Conservation (phyloP, 805 yeast species). For the Candida michaelii region DNA sequence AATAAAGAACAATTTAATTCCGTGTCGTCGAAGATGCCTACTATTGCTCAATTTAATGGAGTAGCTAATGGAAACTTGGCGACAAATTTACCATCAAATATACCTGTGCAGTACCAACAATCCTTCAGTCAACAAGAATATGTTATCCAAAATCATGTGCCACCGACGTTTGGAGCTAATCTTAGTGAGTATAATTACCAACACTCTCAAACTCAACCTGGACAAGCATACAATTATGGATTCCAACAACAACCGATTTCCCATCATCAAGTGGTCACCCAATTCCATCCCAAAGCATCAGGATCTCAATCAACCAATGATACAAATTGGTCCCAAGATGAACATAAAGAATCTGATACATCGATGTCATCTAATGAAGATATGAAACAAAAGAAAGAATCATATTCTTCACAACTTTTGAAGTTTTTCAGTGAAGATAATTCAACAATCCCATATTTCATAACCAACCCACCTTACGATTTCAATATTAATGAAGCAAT, state of each 20-base stretch:
- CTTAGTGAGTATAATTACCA: conserved; percentile 22
- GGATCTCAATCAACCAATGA: conserved; percentile 43
- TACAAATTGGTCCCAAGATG: conserved; percentile 47
- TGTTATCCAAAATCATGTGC: neutral
- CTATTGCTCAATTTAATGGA: conserved; percentile 9
- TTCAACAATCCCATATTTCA: conserved; percentile 58
- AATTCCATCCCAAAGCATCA: conserved; percentile 18
- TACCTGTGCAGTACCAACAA: conserved; percentile 11
- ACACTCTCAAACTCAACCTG: conserved; percentile 18
- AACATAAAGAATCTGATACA: conserved; percentile 41
- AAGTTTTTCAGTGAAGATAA: conserved; percentile 45
- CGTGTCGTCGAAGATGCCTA: conserved; percentile 13
- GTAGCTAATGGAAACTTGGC: no score
- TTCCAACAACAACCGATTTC: conserved; percentile 11
- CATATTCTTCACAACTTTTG: conserved; percentile 39
- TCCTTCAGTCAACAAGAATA: conserved; percentile 12
- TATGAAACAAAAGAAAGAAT: conserved; percentile 29
- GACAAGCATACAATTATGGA: conserved; percentile 14
- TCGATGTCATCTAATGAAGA: conserved; percentile 35
- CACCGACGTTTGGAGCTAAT: conserved; percentile 4
- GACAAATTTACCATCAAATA: neutral
- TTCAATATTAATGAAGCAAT: conserved; percentile 74
- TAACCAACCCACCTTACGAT: conserved; percentile 61
- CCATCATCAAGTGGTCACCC: conserved; percentile 19
- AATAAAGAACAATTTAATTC: conserved; percentile 14